A percentile compares a stretch with the other conserved stretches of the same genome.
These are phyloP conservation scores for Juglanconis sp. DNA, from an alignment of 2,329 filamentous ascomycete genomes.

Conservation along the genomic window DNA sequence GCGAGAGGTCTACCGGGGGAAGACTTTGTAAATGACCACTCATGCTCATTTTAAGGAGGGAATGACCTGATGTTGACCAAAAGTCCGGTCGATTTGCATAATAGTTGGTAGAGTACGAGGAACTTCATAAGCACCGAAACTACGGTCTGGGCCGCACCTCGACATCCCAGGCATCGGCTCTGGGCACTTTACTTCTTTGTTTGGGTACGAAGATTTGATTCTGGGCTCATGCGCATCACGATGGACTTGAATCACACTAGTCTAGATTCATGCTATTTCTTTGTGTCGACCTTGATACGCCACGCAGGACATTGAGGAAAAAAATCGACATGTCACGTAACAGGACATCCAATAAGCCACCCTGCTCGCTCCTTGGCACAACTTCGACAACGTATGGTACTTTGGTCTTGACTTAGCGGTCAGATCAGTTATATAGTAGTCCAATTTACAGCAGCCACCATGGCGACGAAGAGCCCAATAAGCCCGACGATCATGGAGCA, in stretches of 20 bases:
- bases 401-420: neutral
- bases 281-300: neutral
- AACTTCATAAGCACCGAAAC: no score
- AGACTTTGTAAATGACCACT: neutral
- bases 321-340: neutral
- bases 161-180: no score
- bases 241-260: constrained; percentile 5
- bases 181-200: neutral
- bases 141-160: no score
- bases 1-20: no score
- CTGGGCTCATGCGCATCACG: neutral
- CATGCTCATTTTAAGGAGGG: neutral
- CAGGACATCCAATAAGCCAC: neutral
- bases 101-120: no score
- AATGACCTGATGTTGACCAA: neutral
- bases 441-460: neutral
- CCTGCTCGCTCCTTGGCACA: neutral
- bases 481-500: neutral
- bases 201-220: neutral
- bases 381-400: neutral
- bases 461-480: neutral
- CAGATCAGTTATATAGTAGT: neutral
- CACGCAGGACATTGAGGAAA: neutral
- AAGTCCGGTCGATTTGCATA: neutral
- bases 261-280: constrained; percentile 7